phyloP scores from a whole-genome alignment of 2,329 filamentous ascomycete species.

The Chaetomiaceae sp. region DNA sequence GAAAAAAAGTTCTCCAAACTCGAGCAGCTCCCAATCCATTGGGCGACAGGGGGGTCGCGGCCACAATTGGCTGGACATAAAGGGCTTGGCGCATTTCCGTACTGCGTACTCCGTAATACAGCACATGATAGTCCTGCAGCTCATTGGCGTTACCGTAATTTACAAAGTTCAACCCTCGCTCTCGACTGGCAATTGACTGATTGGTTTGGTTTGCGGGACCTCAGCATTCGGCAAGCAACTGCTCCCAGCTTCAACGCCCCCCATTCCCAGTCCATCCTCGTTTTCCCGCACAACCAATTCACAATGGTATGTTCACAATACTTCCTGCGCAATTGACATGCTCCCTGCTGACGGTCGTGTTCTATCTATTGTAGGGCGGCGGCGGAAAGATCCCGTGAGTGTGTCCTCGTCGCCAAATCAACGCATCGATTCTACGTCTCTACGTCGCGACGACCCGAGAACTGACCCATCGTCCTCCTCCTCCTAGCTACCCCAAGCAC shows the following conservation, averaged over 20 bases:
- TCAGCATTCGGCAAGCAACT: background rate
- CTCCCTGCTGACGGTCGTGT: conserved; percentile 38
- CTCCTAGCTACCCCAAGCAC: conserved; percentile 84
- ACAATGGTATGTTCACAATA: conserved; percentile 60
- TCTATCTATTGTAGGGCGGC: conserved; percentile 55
- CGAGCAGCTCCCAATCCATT: conserved; percentile 21
- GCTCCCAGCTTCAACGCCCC: conserved; percentile 1
- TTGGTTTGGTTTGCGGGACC: background rate
- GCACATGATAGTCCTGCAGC: no score
- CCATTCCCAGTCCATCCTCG: conserved; percentile 8
- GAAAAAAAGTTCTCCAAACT: conserved; percentile 30
- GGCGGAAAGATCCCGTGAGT: conserved; percentile 63
- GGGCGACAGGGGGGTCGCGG: conserved; percentile 22
- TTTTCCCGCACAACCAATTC: conserved; percentile 19
- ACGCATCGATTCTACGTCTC: background rate
- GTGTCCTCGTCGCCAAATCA: background rate
- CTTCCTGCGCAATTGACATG: background rate
- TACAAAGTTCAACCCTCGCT: conserved; percentile 1
- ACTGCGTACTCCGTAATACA: no score
- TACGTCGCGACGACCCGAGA: conserved; percentile 15
- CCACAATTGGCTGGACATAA: conserved; percentile 28
- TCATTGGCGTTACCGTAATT: background rate
- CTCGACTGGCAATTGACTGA: conserved; percentile 2
- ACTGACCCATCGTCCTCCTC: background rate
- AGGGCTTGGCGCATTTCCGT: conserved; percentile 2